Evolutionary conservation across 1,284 basidiomycete genomes (phyloP).

Genomic region (Ganoderma sp.): DNA sequence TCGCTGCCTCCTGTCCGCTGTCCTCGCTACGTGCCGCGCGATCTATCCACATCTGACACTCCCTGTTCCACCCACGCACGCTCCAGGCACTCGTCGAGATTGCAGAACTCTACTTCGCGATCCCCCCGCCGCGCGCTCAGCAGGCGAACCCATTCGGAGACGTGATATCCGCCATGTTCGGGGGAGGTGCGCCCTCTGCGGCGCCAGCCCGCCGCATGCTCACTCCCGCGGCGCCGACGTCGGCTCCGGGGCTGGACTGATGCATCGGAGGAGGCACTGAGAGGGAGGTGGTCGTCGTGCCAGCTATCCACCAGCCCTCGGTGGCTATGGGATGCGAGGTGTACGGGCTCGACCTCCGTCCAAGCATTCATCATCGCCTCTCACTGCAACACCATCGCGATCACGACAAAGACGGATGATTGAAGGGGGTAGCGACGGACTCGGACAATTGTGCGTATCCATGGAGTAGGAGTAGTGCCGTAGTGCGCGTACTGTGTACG

Average conservation of each 20-base stretch:
- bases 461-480: background rate
- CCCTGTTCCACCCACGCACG: background rate
- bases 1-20: slow-evolving; percentile 2
- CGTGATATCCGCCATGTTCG: slow-evolving; percentile 83
- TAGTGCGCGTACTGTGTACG: background rate
- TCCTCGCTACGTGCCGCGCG: slow-evolving; percentile 16
- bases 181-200: slow-evolving; percentile 49
- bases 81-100: slow-evolving; percentile 54
- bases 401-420: background rate
- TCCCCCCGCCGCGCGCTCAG: slow-evolving; percentile 73
- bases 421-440: background rate
- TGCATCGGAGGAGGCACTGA: background rate
- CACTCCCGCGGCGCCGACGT: slow-evolving; percentile 44
- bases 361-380: background rate
- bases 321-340: background rate
- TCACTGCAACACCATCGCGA: background rate
- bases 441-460: background rate
- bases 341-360: background rate
- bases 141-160: slow-evolving; percentile 82
- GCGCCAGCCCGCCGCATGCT: slow-evolving; percentile 48
- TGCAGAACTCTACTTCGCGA: slow-evolving; percentile 79
- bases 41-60: slow-evolving; percentile 27
- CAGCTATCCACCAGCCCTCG: background rate
- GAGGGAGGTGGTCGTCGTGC: background rate
- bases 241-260: slow-evolving; percentile 47